phyloP scores from a whole-genome alignment of 352 stramenopile genomes.

The Pythium oligandrum region DNA sequence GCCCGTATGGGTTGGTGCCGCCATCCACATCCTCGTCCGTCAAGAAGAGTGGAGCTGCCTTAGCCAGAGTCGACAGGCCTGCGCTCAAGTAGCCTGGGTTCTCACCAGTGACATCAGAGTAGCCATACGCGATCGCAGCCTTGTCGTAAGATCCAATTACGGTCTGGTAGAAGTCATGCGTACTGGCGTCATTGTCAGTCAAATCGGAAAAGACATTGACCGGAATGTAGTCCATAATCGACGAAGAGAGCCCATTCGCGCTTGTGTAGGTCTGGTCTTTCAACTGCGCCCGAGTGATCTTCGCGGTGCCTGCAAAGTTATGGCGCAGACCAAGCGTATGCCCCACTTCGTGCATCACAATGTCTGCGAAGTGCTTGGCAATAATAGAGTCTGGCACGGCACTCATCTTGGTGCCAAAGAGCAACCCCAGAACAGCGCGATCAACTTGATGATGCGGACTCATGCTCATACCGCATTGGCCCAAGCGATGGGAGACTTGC shows the following conservation, averaged over 20 bases:
- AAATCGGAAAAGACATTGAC: slow-evolving; percentile 81
- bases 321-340: slow-evolving; percentile 85
- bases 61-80: slow-evolving; percentile 33
- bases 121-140: slow-evolving; percentile 84
- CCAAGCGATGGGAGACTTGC: not conserved
- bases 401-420: slow-evolving; percentile 20
- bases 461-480: slow-evolving; percentile 40
- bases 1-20: slow-evolving; percentile 41
- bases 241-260: slow-evolving; percentile 47
- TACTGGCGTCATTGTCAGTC: slow-evolving; percentile 23
- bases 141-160: slow-evolving; percentile 73
- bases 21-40: slow-evolving; percentile 49
- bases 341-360: slow-evolving; percentile 88
- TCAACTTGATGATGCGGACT: slow-evolving; percentile 35
- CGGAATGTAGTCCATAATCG: slow-evolving; percentile 87
- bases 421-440: slow-evolving; percentile 27
- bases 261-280: slow-evolving; percentile 43
- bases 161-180: slow-evolving; percentile 65
- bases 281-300: slow-evolving; percentile 49
- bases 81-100: slow-evolving; percentile 38
- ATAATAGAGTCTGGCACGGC: slow-evolving; percentile 58
- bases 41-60: slow-evolving; percentile 49
- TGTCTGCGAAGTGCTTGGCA: slow-evolving; percentile 57
- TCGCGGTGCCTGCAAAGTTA: slow-evolving; percentile 74
- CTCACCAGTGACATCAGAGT: slow-evolving; percentile 42